phyloP scores from a whole-genome alignment of 768 basidiomycete species.

The Naganishia kalamii region DNA sequence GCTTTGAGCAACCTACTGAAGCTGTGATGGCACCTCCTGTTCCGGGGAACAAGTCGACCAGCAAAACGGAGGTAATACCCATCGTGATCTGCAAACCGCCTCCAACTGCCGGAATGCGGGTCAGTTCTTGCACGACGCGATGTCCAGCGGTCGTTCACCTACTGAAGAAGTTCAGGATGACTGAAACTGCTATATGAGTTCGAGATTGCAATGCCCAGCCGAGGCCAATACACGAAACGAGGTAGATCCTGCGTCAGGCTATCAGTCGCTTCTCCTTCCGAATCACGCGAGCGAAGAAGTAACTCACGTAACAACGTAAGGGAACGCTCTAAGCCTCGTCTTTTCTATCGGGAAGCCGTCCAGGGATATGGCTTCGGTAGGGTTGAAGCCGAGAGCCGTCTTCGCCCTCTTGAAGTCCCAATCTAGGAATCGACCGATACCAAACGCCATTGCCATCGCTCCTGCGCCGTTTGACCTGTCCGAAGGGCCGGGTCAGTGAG shows the following conservation, averaged over 20 bases:
- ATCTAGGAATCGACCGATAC: conserved; percentile 62
- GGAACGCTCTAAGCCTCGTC: conserved; percentile 27
- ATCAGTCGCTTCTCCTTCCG: not conserved
- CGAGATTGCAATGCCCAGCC: conserved; percentile 42
- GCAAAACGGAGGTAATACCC: conserved; percentile 22
- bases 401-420: conserved; percentile 56
- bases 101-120: conserved; percentile 1
- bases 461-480: conserved; percentile 61
- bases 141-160: not conserved
- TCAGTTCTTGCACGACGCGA: not conserved
- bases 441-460: conserved; percentile 57
- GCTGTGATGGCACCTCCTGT: conserved; percentile 43
- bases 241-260: conserved; percentile 27
- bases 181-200: conserved; percentile 39
- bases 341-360: conserved; percentile 35
- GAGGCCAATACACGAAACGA: conserved; percentile 32
- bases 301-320: conserved; percentile 33
- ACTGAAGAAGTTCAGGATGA: conserved; percentile 43
- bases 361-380: conserved; percentile 24
- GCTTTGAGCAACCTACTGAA: conserved; percentile 30
- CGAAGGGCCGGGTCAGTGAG: not conserved
- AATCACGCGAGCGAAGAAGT: not conserved
- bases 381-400: conserved; percentile 28
- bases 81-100: conserved; percentile 11
- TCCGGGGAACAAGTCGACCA: conserved; percentile 45